These are phyloP conservation scores for Coniferiporia weirii DNA, from an alignment of 1,284 basidiomycete species.

Conservation along the genomic window DNA sequence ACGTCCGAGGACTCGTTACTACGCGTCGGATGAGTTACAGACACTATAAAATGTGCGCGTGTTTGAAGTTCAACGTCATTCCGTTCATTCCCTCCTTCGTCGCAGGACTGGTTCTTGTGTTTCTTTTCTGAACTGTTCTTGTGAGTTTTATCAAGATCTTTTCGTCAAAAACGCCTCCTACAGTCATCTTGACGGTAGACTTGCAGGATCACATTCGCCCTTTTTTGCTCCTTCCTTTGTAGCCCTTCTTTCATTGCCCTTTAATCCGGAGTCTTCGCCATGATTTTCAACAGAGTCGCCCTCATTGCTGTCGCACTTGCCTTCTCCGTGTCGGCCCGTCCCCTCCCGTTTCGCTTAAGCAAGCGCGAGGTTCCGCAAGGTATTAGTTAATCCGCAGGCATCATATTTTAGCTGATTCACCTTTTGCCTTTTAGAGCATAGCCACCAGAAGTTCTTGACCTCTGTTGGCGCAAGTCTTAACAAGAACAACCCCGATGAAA, in stretches of 20 bases:
- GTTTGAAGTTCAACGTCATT: constrained; percentile 20
- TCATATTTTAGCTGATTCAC: neutral
- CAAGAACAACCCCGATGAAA: constrained; percentile 55
- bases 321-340: constrained; percentile 35
- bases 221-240: constrained; percentile 20
- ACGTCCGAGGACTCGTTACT: neutral
- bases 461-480: constrained; percentile 42
- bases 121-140: constrained; percentile 25
- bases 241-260: constrained; percentile 3
- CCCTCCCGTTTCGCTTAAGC: constrained; percentile 26
- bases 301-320: constrained; percentile 36
- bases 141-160: constrained; percentile 18
- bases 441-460: constrained; percentile 53
- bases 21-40: neutral
- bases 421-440: constrained; percentile 48
- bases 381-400: constrained; percentile 23
- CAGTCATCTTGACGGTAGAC: neutral
- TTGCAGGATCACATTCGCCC: constrained; percentile 5
- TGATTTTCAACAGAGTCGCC: constrained; percentile 38
- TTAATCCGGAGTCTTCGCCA: constrained; percentile 22
- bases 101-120: constrained; percentile 55
- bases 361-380: constrained; percentile 66
- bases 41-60: neutral
- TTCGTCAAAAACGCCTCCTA: neutral
- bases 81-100: constrained; percentile 33